Evolutionary conservation across 1,139 yeast species (phyloP), one percentile per base, ranked within the genome.

Genomic region (Pichia sp.): DNA sequence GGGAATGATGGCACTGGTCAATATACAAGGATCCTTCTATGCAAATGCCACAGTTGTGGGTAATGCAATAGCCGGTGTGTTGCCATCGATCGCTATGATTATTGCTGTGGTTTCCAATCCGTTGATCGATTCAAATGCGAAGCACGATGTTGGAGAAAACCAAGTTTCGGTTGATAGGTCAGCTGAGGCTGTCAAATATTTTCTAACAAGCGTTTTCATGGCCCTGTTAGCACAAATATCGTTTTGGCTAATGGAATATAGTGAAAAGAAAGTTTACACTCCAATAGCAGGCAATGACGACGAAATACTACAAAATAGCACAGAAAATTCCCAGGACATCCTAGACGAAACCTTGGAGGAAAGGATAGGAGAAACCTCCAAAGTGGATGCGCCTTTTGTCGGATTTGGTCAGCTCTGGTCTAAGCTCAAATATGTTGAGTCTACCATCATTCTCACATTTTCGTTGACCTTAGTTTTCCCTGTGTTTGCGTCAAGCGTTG

Each of bases 21-120:
- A 87, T 62, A 84, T 87, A 3, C 74, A 83, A 66, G 95, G 95
- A 2, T 80, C 89, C 3, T 75, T 81, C 2, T 88, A 83, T 64
- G 88, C 91, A 16, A 95, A 91, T 62, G 95, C 87, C 0, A 87
- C 87, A 3, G 87, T 93, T 87, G 90, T 90, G 5, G 99, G 99
- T 1, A 96, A 93, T 67, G 96, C 96, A 0, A 73, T 91, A 13
- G 90, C 97, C 0, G 98, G 98, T 0, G 96, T 91, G 0, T 71
- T 91, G 48, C 98, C 98, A 0, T 82, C 96, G 0, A 68, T 85
- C 16, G 85, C 95, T 0, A 73, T 90, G 50, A 82, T 91, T 47
- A 49, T 80, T 1, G 80, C 91, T 1, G 76, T 85, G 42, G 58
- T 80, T 41, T 23, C 57, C 66, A 78, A 58, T 31, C 42, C 46